Percentiles rank a stretch among this genome's conserved stretches.
These are phyloP conservation scores for Fusarium albosuccineum DNA, from an alignment of 2,329 filamentous ascomycete species.

Conservation along the genomic window DNA sequence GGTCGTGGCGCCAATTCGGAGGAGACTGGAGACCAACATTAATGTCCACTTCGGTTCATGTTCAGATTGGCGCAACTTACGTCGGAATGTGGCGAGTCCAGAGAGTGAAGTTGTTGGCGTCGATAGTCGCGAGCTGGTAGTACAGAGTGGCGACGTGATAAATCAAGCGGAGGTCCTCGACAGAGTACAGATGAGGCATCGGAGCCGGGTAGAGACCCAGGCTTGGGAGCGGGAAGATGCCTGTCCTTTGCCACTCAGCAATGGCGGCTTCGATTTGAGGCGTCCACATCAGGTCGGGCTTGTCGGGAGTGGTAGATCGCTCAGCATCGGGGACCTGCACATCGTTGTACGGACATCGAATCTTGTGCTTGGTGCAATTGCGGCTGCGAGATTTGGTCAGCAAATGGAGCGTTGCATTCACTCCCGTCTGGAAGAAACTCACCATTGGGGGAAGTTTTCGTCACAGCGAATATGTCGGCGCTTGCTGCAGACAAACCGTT, in stretches of 20 bases:
- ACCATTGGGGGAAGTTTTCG: slow-evolving; percentile 98
- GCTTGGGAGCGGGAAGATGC: slow-evolving; percentile 86
- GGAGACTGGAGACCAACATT: slow-evolving; percentile 48
- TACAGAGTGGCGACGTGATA: slow-evolving; percentile 91
- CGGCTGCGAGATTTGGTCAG: slow-evolving; percentile 69
- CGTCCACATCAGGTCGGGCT: slow-evolving; percentile 84
- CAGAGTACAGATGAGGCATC: slow-evolving; percentile 77
- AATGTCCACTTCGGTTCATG: slow-evolving; percentile 19
- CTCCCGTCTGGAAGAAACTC: slow-evolving; percentile 50
- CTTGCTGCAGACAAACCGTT: slow-evolving; percentile 67
- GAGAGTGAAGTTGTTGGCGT: slow-evolving; percentile 86
- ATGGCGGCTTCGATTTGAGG: slow-evolving; percentile 86
- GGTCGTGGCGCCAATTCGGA: slow-evolving; percentile 84
- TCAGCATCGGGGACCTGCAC: slow-evolving; percentile 74
- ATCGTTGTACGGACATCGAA: slow-evolving; percentile 98
- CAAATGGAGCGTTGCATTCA: background rate
- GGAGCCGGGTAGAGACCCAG: slow-evolving; percentile 82
- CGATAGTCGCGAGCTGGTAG: slow-evolving; percentile 80
- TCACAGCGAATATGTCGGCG: slow-evolving; percentile 97
- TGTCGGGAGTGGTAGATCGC: slow-evolving; percentile 71
- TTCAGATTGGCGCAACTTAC: slow-evolving; percentile 66
- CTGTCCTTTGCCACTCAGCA: slow-evolving; percentile 85
- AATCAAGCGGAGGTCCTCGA: slow-evolving; percentile 87
- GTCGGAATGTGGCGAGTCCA: slow-evolving; percentile 95
- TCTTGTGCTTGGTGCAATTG: slow-evolving; percentile 99